Evolutionary conservation across 441 rosid species (phyloP), one percentile per base, ranked within the genome.

Genomic region (Erodium chrysanthum): DNA sequence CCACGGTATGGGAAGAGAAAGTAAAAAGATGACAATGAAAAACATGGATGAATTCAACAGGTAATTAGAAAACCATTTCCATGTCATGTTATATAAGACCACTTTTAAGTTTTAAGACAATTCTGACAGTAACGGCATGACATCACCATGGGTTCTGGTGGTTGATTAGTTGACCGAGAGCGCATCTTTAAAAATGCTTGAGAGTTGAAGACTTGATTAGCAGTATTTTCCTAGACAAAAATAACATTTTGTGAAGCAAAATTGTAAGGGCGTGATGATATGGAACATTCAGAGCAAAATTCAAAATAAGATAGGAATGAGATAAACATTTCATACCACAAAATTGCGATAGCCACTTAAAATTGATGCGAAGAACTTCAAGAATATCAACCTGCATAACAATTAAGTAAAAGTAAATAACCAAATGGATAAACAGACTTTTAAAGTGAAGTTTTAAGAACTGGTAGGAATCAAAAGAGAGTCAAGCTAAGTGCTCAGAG

Each of bases 311-410:
- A 72, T 12, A 72, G 14, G 35, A 73, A 40, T 67, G 22, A 42
- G 56, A 76, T 35, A 65, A 42, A 72, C 42, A 37, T 63, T 66
- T 17, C 98, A 56, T 90, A 92, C 99, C 48, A 95, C 78, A 81
- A 95, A 95, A 81, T 95, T 95, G 84, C 96, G 99, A 78, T 95
- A 95, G 86, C 99, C 84, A 76, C 82, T 82, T 78, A 85, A 79
- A 69, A 90, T 81, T 70, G 97, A 92, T 64, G 99, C 97, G 77
- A 95, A 87, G 81, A 88, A 92, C 85, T 85, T 95, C 56, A 95
- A 83, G 80, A 90, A 95, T 80, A 86, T 95, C 67, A 95, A 83
- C 78, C 87, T 84, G 84, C 77, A 46, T 46, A 12, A 14, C n/a
- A 22, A 71, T 3, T 8, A 56, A 20, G 14, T 9, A 56, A 9